Percentiles rank a stretch among this genome's conserved stretches.
Evolutionary conservation across 441 rosid species (phyloP).

Genomic region (Gossypium davidsonii): DNA sequence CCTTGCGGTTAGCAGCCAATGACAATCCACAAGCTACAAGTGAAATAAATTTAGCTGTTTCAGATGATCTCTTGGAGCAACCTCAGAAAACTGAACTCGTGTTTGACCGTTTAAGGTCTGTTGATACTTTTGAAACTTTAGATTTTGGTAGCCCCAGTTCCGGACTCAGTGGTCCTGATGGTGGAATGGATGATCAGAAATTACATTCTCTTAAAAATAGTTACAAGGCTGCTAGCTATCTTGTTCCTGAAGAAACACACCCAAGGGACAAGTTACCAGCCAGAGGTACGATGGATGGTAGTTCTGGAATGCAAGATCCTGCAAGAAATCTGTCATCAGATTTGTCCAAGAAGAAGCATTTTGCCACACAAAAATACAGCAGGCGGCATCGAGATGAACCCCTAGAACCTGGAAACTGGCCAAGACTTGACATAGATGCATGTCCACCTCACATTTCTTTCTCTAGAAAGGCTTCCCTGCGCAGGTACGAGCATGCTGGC

Average conservation of each 20-base stretch:
- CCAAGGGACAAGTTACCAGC: constrained; percentile 30
- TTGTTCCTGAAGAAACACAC: constrained; percentile 31
- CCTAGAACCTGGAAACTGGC: constrained; percentile 35
- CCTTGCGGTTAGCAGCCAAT: constrained; percentile 16
- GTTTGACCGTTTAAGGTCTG: constrained; percentile 17
- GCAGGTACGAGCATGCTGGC: constrained; percentile 36
- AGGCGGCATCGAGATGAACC: constrained; percentile 32
- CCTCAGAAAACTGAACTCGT: constrained; percentile 20
- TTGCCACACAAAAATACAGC: constrained; percentile 24
- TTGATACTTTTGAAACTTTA: constrained; percentile 30
- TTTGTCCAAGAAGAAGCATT: constrained; percentile 25
- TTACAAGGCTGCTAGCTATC: constrained; percentile 22
- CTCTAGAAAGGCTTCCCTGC: constrained; percentile 31
- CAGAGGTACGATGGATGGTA: constrained; percentile 18
- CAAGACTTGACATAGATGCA: constrained; percentile 32
- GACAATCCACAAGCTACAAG: constrained; percentile 14
- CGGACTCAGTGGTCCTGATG: constrained; percentile 51
- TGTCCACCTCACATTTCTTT: constrained; percentile 29
- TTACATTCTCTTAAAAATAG: constrained; percentile 23
- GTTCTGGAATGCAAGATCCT: constrained; percentile 28
- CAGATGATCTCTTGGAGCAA: constrained; percentile 28
- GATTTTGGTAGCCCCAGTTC: constrained; percentile 38
- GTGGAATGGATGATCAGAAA: constrained; percentile 42
- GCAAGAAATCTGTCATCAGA: constrained; percentile 31
- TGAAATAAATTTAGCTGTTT: neutral